Base-by-base conservation (phyloP, 2,329 filamentous ascomycete species). In the Decorospora gaudefroyi region DNA sequence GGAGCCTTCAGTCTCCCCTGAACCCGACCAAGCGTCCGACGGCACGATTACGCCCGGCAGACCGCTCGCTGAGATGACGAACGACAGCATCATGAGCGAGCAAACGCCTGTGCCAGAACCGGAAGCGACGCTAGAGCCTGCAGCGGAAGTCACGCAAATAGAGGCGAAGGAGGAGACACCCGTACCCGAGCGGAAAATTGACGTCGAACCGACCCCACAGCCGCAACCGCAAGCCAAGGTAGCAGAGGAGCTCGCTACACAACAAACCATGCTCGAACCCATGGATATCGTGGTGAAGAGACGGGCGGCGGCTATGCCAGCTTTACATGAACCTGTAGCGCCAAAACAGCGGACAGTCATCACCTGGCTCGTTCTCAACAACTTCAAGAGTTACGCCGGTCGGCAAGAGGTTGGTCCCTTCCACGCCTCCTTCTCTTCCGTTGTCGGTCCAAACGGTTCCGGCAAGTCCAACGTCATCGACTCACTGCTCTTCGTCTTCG, bases 381-480 rank as follows among this genome's bases (percentile, higher is more conserved):
- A 99, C 72, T 99, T 99, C 82, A 99, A 99, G 76, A 97, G 92
- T 75, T 99, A 99, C 69, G 93, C 93, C 11, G 93, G 93, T 3
- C 80, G 88, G 50, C 93, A 99, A 70, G 87, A 95, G 72, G 93
- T 99, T 46, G 93, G 93, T 0, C 93, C 93, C 0, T 99, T 99
- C 69, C 93, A 99, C 69, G 82, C 89, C 1, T 99, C 93, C 0
- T 99, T 99, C 73, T 96, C 93, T 1, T 96, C 93, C 0, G 93
- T 99, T 2, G 93, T 99, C 7, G 95, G 93, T 0, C 93, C 95
- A 35, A 99, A 99, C 68, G 93, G 93, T 49, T 99, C 93, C 7
- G 93, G 93, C 46, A 99, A 99, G 70, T 97, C 93, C 15, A 99
- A 99, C 62, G 95, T 99, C 51, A 99, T 99, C 66, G 93, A 99